phyloP scores from a whole-genome alignment of 176 grass and related monocot species.

The Carex cristatella region DNA sequence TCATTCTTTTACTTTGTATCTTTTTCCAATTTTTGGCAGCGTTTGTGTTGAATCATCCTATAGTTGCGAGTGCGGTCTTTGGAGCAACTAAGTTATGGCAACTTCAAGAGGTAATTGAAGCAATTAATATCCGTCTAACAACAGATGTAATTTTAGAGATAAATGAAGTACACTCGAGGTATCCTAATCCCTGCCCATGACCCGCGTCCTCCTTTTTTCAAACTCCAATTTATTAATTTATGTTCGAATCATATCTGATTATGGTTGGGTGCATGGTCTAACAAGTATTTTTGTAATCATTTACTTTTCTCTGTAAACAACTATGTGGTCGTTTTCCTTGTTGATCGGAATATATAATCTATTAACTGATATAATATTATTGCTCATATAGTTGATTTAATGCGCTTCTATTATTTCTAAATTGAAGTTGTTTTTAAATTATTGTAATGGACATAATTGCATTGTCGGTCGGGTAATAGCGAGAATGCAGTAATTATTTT shows the following conservation, averaged over 20 bases:
- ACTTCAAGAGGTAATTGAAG: conserved; percentile 54
- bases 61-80: conserved; percentile 64
- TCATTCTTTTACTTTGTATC: background rate
- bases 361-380: background rate
- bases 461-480: background rate
- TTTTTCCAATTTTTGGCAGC: conserved; percentile 20
- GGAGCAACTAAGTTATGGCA: conserved; percentile 77
- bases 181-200: conserved; percentile 61
- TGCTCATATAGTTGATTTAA: background rate
- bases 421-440: background rate
- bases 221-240: background rate
- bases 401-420: background rate
- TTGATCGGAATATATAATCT: background rate
- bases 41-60: conserved; percentile 60
- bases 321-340: background rate
- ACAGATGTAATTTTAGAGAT: conserved; percentile 56
- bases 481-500: background rate
- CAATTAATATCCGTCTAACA: conserved; percentile 30
- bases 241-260: background rate
- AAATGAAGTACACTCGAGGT: conserved; percentile 56
- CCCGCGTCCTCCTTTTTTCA: background rate
- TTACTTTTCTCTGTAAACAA: background rate
- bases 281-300: background rate
- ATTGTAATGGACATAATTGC: background rate
- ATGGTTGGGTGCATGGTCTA: background rate